phyloP scores from a whole-genome alignment of 257 asterid species.

The Gentiana macrophylla region DNA sequence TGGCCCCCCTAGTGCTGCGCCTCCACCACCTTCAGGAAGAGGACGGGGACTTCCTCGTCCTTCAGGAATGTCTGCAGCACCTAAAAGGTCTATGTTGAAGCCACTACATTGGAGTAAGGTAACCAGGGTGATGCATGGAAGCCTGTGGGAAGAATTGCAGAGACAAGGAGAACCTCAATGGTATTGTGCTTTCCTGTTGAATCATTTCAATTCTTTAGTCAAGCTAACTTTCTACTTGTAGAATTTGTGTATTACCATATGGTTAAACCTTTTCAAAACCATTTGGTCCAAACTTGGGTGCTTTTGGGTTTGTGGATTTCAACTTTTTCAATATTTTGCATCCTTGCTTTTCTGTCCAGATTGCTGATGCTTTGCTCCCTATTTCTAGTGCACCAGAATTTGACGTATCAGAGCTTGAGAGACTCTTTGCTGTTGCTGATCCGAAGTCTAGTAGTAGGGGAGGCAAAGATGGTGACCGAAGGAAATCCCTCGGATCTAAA shows the following conservation, averaged over 20 bases:
- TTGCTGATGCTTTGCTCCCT: conserved; percentile 19
- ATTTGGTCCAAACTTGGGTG: not conserved
- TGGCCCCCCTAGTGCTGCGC: conserved; percentile 46
- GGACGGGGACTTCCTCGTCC: conserved; percentile 70
- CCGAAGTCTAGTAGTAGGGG: conserved; percentile 65
- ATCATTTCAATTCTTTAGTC: not conserved
- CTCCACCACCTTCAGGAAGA: conserved; percentile 45
- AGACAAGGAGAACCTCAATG: conserved; percentile 81
- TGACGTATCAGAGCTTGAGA: conserved; percentile 88
- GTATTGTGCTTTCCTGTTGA: conserved; percentile 38
- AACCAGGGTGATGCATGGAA: conserved; percentile 91
- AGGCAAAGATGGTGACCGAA: conserved; percentile 66
- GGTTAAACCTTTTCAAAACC: not conserved
- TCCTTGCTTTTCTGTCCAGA: not conserved
- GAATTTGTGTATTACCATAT: not conserved
- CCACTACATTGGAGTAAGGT: conserved; percentile 99
- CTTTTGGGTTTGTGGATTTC: not conserved
- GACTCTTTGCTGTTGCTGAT: conserved; percentile 83
- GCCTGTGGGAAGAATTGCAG: conserved; percentile 98
- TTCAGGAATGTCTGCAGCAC: conserved; percentile 33
- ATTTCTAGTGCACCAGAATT: conserved; percentile 75
- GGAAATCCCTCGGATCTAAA: conserved; percentile 88
- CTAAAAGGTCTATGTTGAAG: conserved; percentile 73
- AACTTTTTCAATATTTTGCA: not conserved
- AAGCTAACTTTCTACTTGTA: not conserved